phyloP scores from a whole-genome alignment of 495 filamentous ascomycete species.

The Letharia lupina region DNA sequence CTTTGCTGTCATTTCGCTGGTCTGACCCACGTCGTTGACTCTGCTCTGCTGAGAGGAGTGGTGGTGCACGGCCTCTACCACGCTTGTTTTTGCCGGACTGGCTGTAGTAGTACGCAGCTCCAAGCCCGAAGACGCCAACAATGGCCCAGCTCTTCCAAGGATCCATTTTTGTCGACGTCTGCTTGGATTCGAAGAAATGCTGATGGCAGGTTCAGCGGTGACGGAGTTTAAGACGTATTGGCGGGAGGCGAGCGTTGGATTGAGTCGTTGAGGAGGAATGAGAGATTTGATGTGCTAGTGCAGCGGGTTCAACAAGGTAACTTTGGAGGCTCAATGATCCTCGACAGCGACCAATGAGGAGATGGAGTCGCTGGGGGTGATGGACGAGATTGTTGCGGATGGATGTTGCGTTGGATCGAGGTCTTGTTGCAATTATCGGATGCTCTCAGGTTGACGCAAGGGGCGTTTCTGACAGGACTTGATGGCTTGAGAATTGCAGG shows the following conservation, averaged over 20 bases:
- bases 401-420: conserved; percentile 2
- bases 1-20: conserved; percentile 15
- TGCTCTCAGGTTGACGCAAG: conserved; percentile 8
- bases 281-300: background rate
- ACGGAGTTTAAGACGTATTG: background rate
- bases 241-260: background rate
- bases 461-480: conserved; percentile 3
- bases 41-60: conserved; percentile 8
- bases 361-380: background rate
- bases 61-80: conserved; percentile 10
- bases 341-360: background rate
- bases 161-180: conserved; percentile 15
- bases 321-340: background rate
- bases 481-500: background rate
- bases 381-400: background rate
- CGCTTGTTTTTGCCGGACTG: conserved; percentile 18
- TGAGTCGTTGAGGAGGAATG: background rate
- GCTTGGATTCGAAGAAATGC: background rate
- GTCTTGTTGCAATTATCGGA: background rate
- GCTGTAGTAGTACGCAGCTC: conserved; percentile 23
- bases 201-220: background rate
- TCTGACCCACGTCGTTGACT: conserved; percentile 15
- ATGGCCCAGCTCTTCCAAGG: conserved; percentile 26
- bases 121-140: conserved; percentile 17
- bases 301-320: background rate